These are phyloP conservation scores for Leishmania mexicana DNA, from an alignment of 208 protist species.

Conservation along the genomic window DNA sequence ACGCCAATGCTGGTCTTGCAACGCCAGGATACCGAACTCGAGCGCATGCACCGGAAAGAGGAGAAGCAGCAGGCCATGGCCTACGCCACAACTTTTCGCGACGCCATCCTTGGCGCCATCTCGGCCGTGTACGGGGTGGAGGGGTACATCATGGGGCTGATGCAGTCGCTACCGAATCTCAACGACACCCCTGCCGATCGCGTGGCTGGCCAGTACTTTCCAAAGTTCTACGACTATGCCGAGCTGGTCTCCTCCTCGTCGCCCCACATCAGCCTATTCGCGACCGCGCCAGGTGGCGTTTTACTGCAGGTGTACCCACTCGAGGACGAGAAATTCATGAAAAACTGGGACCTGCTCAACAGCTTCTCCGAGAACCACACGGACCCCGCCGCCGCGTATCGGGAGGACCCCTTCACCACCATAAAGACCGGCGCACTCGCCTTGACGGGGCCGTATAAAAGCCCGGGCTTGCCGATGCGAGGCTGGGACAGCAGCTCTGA, in stretches of 20 bases:
- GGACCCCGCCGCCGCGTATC: not conserved
- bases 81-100: slow-evolving; percentile 37
- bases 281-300: slow-evolving; percentile 68
- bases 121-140: slow-evolving; percentile 42
- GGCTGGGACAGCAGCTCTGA: not conserved
- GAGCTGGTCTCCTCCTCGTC: slow-evolving; percentile 20
- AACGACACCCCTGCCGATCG: slow-evolving; percentile 29
- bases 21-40: slow-evolving; percentile 11
- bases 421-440: slow-evolving; percentile 27
- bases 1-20: slow-evolving; percentile 41
- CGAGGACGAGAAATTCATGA: not conserved
- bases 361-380: not conserved
- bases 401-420: slow-evolving; percentile 11
- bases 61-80: slow-evolving; percentile 20
- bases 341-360: slow-evolving; percentile 31
- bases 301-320: slow-evolving; percentile 44
- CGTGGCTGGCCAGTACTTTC: slow-evolving; percentile 29
- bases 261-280: slow-evolving; percentile 18
- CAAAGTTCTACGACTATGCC: slow-evolving; percentile 23
- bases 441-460: slow-evolving; percentile 40
- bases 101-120: slow-evolving; percentile 46
- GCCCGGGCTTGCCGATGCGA: not conserved
- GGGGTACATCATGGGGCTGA: slow-evolving; percentile 52
- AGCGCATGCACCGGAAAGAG: slow-evolving; percentile 6
- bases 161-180: slow-evolving; percentile 45